Evolutionary conservation across 192 early-diverging fungal genomes (phyloP), one percentile per base, ranked within the genome.

Genomic region (Umbelopsis vinacea): DNA sequence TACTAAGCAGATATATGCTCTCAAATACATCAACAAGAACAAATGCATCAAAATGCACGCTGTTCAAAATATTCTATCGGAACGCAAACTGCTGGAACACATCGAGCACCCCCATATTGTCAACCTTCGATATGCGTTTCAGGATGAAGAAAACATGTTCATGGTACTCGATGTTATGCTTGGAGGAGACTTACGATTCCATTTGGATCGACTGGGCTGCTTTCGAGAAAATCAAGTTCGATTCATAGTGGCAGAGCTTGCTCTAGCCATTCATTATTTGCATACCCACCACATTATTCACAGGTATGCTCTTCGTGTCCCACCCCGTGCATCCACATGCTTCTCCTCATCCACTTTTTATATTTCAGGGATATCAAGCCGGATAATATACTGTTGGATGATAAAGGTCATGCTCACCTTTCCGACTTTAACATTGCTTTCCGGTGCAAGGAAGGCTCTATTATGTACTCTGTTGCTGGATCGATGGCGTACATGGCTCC

Each of bases 391-490:
- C 79, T 94, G 47, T 71, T 94, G 66, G 90, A 92, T 72, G 83
- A 87, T 52, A 80, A 83, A 45, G 97, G 97, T 5, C 95, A 99
- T 77, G 92, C 91, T 12, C 92, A 93, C 57, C 78, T 99, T 78
- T 96, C 95, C 23, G 97, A 99, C 79, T 99, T 99, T 74, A 99
- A 99, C 83, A 96, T 99, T 82, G 96, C 96, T 19, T 48, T 90
- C 4, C 82, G 85, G 45, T 90, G 79, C 73, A 84, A 84, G 48
- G 79, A 81, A 21, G 82, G 85, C 2, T 87, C 87, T 67, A 85
- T 85, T 17, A 75, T 93, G 63, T 81, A 86, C 15, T 86, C 88
- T 40, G 86, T 91, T 17, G 93, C 94, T 67, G 94, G 94, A 43
- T 91, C 86, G 57, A 86, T 92, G 86, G 92, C 91, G 1, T 96